A percentile compares a stretch with the other conserved stretches of the same genome.
Conservation (phyloP, 768 basidiomycete genomes). For the Phylloporus sp. region DNA sequence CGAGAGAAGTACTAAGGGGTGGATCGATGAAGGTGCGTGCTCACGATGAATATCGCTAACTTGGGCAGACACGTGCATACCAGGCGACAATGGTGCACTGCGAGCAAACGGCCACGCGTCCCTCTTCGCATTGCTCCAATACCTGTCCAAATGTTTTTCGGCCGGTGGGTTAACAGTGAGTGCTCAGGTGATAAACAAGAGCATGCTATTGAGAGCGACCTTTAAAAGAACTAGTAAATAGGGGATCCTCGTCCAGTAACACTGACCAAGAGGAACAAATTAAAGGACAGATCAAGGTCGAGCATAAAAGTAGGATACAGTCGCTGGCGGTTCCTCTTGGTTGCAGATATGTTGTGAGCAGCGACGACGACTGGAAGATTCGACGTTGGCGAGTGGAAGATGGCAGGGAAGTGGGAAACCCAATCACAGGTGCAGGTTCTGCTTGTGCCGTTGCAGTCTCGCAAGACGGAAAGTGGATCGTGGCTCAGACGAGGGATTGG, state of each 20-base stretch:
- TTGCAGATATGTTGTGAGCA: not conserved
- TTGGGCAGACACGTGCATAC: not conserved
- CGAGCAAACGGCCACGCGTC: not conserved
- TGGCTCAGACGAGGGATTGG: not conserved
- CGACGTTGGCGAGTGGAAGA: not conserved
- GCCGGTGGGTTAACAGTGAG: not conserved
- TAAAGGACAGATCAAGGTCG: not conserved
- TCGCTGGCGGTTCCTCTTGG: not conserved
- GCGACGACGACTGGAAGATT: not conserved
- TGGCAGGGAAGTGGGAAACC: not conserved
- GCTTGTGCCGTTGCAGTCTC: not conserved
- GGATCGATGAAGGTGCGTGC: too few relatives aligned
- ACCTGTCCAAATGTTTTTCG: not conserved
- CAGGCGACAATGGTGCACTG: not conserved
- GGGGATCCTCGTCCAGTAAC: not conserved
- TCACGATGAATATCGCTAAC: too few relatives aligned
- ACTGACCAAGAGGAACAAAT: not conserved
- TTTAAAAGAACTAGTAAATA: not conserved
- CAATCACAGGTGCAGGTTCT: not conserved
- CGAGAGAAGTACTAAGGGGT: too few relatives aligned
- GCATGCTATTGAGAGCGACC: not conserved
- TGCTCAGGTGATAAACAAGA: not conserved
- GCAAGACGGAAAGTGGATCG: not conserved
- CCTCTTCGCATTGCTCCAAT: not conserved
- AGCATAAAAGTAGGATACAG: not conserved